Base-by-base conservation (phyloP, 176 grass and related monocot genomes). In the Cenchrus americanus region DNA sequence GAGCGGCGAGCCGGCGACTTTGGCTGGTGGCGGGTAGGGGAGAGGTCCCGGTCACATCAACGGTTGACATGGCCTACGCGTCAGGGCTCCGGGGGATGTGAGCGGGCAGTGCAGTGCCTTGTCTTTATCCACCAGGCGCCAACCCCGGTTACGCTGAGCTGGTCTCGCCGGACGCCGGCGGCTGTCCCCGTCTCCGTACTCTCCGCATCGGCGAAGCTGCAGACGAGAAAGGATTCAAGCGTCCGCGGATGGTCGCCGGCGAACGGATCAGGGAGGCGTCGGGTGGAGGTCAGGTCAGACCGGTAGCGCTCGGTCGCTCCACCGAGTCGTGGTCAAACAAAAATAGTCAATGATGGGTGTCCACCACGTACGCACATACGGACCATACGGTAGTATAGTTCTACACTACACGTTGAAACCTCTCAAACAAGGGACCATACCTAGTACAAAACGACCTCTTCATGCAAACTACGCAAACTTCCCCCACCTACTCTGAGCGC, bases 311-410 rank as follows among this genome's bases (percentile, higher is more conserved):
- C 23, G 14, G 22, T 79, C 60, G 59, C 60, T 7, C 8, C 44
- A 21, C 77, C 71, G 5, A 8, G 62, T 46, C 37, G 15, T 7
- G 73, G 68, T 86, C 76, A 86, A 80, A 65, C 34, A 54, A 63
- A 32, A 55, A 44, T 65, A 57, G 48, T 76, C 72, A 55, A 66
- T 43, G 72, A 58, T 76, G 72, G 61, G n/a, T n/a, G n/a, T n/a
- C n/a, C n/a, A n/a, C n/a, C n/a, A n/a, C n/a, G n/a, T n/a, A n/a
- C n/a, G n/a, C n/a, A n/a, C n/a, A n/a, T n/a, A n/a, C n/a, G n/a
- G n/a, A n/a, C n/a, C n/a, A 30, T 30, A 30, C 27, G 1, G 1
- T 44, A 44, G 7, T 44, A 44, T 5, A 37, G 34, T 37, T 37
- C 4, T 62, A 46, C 57, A 77, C n/a, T 70, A 1, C 42, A 48